These are phyloP conservation scores for Osmanthus fragrans DNA, from an alignment of 257 asterid genomes.

Conservation along the genomic window DNA sequence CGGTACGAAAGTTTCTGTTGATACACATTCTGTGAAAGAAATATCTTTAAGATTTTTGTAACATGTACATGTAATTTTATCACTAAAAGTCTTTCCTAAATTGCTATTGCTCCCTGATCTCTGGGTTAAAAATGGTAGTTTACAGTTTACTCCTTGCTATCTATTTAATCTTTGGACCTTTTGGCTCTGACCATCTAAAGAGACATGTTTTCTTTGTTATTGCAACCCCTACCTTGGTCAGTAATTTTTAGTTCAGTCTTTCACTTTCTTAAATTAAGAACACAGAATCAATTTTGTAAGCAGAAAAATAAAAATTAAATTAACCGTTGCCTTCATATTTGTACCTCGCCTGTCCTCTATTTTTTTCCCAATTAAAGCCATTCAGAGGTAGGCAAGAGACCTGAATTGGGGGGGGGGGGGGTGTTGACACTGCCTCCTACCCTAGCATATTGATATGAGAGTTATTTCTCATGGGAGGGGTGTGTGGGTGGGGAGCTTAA, in stretches of 20 bases:
- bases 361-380: background rate
- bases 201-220: background rate
- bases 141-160: background rate
- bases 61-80: background rate
- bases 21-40: conserved; percentile 4
- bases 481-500: background rate
- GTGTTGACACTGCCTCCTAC: too few species aligned
- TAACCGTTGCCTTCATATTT: background rate
- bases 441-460: background rate
- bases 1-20: conserved; percentile 46
- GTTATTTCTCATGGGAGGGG: background rate
- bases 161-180: too few species aligned
- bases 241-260: too few species aligned
- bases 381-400: background rate
- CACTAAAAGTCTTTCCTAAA: background rate
- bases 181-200: background rate
- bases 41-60: background rate
- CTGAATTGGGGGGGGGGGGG: background rate
- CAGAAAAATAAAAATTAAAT: background rate
- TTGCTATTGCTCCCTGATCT: background rate
- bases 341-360: background rate
- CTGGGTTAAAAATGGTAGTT: background rate
- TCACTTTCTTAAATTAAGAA: too few species aligned
- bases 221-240: too few species aligned
- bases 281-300: background rate